Conservation (phyloP, 345 rosid species). For the Lagerstroemia speciosa region DNA sequence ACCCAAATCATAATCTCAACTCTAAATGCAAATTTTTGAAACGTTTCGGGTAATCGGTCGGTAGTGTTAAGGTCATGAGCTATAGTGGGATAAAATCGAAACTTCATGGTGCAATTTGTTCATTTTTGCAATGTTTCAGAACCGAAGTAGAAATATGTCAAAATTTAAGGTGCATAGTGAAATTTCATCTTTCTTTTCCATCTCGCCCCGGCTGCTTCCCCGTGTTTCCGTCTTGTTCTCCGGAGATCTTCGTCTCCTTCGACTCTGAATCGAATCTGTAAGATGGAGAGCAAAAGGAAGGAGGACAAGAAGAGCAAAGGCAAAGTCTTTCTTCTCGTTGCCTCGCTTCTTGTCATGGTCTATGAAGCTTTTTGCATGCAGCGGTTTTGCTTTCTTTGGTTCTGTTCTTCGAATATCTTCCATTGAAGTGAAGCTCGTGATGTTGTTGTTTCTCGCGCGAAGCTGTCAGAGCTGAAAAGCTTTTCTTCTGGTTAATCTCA, state of each 20-base stretch:
- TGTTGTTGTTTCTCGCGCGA: neutral
- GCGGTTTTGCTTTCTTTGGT: too few relatives aligned
- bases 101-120: neutral
- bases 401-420: neutral
- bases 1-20: too few relatives aligned
- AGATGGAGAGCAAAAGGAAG: slow-evolving; percentile 59
- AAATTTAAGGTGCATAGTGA: neutral
- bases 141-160: neutral
- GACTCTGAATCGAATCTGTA: neutral
- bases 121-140: too few relatives aligned
- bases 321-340: slow-evolving; percentile 26
- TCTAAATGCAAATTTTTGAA: too few relatives aligned
- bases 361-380: neutral
- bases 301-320: slow-evolving; percentile 49
- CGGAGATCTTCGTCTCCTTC: neutral
- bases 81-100: too few relatives aligned
- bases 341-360: neutral
- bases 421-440: neutral
- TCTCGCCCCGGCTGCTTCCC: neutral
- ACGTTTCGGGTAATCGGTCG: too few relatives aligned
- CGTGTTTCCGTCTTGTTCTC: neutral
- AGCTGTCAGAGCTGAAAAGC: neutral
- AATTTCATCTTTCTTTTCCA: neutral
- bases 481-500: neutral
- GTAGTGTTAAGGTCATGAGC: too few relatives aligned